A percentile compares a stretch with the other conserved stretches of the same genome.
These are phyloP conservation scores for Astrephomene gubernaculifera DNA, from an alignment of 139 green algal genomes.

Conservation along the genomic window DNA sequence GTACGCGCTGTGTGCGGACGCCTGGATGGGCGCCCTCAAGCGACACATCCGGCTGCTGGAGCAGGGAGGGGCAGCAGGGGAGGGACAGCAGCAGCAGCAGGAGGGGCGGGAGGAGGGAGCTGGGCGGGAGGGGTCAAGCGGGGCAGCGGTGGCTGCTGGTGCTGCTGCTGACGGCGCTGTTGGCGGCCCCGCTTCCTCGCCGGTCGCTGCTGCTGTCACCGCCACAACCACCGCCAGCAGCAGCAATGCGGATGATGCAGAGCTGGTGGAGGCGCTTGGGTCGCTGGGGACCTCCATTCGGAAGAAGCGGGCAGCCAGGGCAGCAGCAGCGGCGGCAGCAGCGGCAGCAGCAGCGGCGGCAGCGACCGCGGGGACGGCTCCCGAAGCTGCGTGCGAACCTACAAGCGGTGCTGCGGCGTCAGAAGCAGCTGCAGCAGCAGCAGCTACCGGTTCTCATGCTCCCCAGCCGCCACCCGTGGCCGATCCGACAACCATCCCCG, in stretches of 20 bases:
- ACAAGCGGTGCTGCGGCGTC: too few species aligned
- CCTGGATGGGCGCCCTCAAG: slow-evolving; percentile 88
- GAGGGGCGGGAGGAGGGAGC: background rate
- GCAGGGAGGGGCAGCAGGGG: background rate
- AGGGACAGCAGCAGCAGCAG: background rate
- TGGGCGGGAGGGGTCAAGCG: too few species aligned
- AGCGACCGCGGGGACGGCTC: background rate
- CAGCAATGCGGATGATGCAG: background rate
- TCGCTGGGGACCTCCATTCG: slow-evolving; percentile 1
- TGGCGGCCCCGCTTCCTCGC: background rate
- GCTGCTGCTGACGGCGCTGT: background rate
- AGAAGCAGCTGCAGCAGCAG: background rate
- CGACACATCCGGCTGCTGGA: slow-evolving; percentile 50
- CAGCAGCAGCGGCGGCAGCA: slow-evolving; percentile 8
- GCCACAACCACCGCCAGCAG: background rate
- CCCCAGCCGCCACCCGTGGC: too few species aligned
- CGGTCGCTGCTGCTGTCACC: background rate
- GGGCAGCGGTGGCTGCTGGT: background rate
- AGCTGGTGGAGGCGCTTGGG: background rate
- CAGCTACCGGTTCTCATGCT: too few species aligned
- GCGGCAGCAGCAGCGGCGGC: background rate
- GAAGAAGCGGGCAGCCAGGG: background rate
- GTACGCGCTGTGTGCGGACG: slow-evolving; percentile 94
- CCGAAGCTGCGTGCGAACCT: background rate
- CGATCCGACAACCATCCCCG: too few species aligned